phyloP scores from a whole-genome alignment of 2,329 filamentous ascomycete species.

The Kalmusia sp. region DNA sequence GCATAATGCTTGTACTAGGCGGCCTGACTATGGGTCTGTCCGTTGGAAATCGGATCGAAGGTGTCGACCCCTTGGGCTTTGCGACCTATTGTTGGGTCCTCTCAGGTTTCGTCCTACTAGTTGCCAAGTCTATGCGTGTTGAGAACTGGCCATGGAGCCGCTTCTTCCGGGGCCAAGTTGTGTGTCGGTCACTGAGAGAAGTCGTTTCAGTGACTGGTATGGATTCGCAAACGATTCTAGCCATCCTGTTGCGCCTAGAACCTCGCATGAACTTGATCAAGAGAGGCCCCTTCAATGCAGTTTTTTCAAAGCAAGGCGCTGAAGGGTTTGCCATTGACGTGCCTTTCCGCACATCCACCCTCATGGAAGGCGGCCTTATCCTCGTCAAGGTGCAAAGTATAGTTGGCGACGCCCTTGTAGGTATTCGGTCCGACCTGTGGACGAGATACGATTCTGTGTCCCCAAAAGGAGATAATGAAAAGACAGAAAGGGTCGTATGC shows the following conservation, averaged over 20 bases:
- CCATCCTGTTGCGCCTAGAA: neutral
- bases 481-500: neutral
- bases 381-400: neutral
- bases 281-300: constrained; percentile 2
- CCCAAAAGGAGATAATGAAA: neutral
- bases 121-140: constrained; percentile 5
- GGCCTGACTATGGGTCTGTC: constrained; percentile 3
- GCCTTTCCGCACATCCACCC: neutral
- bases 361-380: neutral
- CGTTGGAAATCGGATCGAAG: neutral
- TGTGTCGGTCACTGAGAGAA: constrained; percentile 4
- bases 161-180: constrained; percentile 2
- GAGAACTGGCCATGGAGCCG: constrained; percentile 8
- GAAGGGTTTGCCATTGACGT: constrained; percentile 6
- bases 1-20: neutral
- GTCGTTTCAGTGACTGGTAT: neutral
- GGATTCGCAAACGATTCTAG: neutral
- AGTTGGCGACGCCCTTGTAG: neutral
- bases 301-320: neutral
- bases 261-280: neutral
- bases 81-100: constrained; percentile 7
- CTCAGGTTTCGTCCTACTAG: constrained; percentile 2
- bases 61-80: constrained; percentile 5
- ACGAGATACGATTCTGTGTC: neutral
- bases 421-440: constrained; percentile 1